Conservation (phyloP, 192 early-diverging fungal genomes). For the Podila minutissima region DNA sequence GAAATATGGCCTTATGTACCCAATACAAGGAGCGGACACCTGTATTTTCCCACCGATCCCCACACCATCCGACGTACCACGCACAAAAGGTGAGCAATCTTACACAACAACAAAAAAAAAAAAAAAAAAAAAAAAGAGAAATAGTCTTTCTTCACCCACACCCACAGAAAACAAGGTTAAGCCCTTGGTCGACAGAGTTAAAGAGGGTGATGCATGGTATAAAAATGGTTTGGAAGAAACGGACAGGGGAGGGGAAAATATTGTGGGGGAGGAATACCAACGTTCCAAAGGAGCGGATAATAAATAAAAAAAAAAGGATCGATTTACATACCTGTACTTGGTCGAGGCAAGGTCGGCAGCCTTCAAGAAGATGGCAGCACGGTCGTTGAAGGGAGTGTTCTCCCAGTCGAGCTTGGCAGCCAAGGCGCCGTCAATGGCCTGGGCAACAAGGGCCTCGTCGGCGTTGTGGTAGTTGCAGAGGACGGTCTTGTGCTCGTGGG, state of each 20-base stretch:
- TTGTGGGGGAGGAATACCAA: background rate
- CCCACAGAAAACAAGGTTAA: constrained; percentile 2
- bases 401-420: constrained; percentile 91
- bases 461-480: constrained; percentile 90
- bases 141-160: background rate
- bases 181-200: background rate
- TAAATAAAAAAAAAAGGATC: background rate
- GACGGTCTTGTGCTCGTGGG: constrained; percentile 83
- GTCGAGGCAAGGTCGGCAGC: constrained; percentile 91
- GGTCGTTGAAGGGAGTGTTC: constrained; percentile 91
- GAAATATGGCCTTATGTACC: background rate
- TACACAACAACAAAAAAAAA: too few relatives aligned
- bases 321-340: constrained; percentile 84
- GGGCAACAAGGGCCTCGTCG: constrained; percentile 70
- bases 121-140: too few relatives aligned
- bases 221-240: too few relatives aligned
- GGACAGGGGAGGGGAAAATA: too few relatives aligned
- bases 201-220: background rate
- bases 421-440: constrained; percentile 90
- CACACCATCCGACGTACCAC: background rate
- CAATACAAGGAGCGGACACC: background rate
- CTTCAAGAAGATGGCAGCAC: constrained; percentile 95
- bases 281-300: background rate
- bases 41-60: background rate
- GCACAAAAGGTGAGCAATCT: too few relatives aligned